Base-by-base conservation (phyloP, 2,329 filamentous ascomycete genomes). In the Fusarium austroafricanum region DNA sequence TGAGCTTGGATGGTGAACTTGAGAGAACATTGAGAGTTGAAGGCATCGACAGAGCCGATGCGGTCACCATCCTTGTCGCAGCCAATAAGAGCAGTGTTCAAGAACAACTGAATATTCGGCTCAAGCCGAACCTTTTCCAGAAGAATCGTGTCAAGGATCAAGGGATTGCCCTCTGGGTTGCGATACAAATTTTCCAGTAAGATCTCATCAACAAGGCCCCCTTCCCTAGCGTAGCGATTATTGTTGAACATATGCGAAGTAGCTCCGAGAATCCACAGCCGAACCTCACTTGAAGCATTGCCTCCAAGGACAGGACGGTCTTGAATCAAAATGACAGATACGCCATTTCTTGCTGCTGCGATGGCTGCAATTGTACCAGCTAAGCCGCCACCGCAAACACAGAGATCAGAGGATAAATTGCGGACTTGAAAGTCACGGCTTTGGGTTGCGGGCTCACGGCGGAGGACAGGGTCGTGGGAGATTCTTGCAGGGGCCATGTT, bases 401-500 rank as follows among this genome's bases (percentile, higher is more conserved):
- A 62, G 5, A 62, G 29, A 9, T 62, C 35, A 15, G 59, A 26
- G 3, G n/a, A 35, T 5, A 62, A 1, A 4, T 20, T 62, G n/a
- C 57, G 40, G 7, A 43, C 18, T n/a, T 62, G 59, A 11, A 62
- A 42, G 23, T 62, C 57, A 1, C 59, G 59, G 31, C 57, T 62
- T 10, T 52, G 52, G 1, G 57, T 18, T 37, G 59, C 59, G 37
- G 59, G 57, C 10, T 62, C 59, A 1, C 59, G 57, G 17, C 59
- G 59, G 6, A 62, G 59, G 17, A 62, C 57, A 10, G 59, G 47
- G 10, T 63, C 58, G 37, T 62, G 43, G 2, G 58, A 56, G 21
- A 63, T 63, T 10, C 58, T 44, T 56, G 60, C 58, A 28, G 60
- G 60, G 31, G 60, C 60, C 60, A 62, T 62, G n/a, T n/a, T n/a